phyloP scores from a whole-genome alignment of 805 yeast genomes.

The Saturnispora zaruensis region DNA sequence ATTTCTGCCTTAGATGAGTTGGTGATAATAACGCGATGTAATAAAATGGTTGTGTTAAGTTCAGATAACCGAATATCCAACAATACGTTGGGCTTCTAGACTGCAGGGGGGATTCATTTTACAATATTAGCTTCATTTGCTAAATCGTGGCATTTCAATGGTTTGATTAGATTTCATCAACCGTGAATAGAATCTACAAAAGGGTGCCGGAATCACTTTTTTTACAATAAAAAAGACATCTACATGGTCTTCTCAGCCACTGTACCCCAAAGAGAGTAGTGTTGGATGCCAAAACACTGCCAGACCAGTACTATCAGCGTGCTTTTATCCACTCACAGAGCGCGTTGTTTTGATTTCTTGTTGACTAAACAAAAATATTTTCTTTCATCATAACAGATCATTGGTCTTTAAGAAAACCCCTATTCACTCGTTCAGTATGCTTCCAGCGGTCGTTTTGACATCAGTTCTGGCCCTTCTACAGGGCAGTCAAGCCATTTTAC shows the following conservation, averaged over 20 bases:
- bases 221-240: too few species aligned
- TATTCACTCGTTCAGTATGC: background rate
- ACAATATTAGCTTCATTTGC: too few species aligned
- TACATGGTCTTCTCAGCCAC: too few species aligned
- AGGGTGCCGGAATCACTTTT: too few species aligned
- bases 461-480: conserved; percentile 10
- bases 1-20: background rate
- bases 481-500: conserved; percentile 39
- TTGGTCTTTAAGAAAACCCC: background rate
- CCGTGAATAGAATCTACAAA: too few species aligned
- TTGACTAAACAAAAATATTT: background rate
- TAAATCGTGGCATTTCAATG: too few species aligned
- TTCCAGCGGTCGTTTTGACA: conserved; percentile 6
- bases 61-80: too few species aligned
- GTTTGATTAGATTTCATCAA: too few species aligned
- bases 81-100: too few species aligned
- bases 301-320: background rate
- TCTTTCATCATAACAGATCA: background rate
- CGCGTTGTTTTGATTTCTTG: conserved; percentile 2
- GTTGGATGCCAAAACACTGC: too few species aligned
- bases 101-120: too few species aligned
- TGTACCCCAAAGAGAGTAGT: too few species aligned
- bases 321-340: background rate
- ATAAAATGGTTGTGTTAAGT: background rate
- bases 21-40: background rate